Percentiles rank a stretch among this genome's conserved stretches.
Conservation (phyloP, 2,329 filamentous ascomycete species). For the Tricladium varicosporioides region DNA sequence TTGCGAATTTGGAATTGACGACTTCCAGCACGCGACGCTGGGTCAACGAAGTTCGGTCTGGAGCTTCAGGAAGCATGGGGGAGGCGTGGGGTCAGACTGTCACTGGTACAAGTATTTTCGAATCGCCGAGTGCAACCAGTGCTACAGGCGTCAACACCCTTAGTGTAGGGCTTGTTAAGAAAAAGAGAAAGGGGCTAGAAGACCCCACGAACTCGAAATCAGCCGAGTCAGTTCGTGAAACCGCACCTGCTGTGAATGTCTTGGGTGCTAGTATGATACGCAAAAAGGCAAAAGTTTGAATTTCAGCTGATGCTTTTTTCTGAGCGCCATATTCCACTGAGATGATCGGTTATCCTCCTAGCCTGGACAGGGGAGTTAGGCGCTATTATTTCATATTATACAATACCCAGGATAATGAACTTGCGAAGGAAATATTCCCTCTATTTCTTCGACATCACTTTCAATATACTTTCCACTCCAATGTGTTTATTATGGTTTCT, state of each 20-base stretch:
- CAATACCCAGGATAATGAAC: conserved; percentile 17
- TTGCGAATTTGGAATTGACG: conserved; percentile 63
- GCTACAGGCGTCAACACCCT: conserved; percentile 35
- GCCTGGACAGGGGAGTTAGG: neutral
- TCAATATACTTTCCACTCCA: too few species aligned
- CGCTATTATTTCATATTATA: conserved; percentile 7
- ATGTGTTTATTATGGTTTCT: too few species aligned
- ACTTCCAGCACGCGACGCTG: conserved; percentile 66
- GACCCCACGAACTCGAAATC: conserved; percentile 5
- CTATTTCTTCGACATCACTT: too few species aligned
- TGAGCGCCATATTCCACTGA: neutral
- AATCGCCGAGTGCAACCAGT: conserved; percentile 18
- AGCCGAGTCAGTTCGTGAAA: conserved; percentile 1
- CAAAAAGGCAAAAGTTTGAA: conserved; percentile 53
- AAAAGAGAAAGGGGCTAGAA: conserved; percentile 45
- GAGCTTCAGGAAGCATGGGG: conserved; percentile 30
- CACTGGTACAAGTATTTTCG: conserved; percentile 41
- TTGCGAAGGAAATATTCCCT: neutral
- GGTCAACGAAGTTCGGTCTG: conserved; percentile 63
- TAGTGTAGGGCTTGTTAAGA: conserved; percentile 43
- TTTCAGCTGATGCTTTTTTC: neutral
- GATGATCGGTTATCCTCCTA: neutral
- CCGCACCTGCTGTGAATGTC: conserved; percentile 42
- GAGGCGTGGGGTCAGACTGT: conserved; percentile 52
- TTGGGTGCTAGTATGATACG: conserved; percentile 49